Evolutionary conservation across 495 filamentous ascomycete species (phyloP).

Genomic region (Poronia punctata): DNA sequence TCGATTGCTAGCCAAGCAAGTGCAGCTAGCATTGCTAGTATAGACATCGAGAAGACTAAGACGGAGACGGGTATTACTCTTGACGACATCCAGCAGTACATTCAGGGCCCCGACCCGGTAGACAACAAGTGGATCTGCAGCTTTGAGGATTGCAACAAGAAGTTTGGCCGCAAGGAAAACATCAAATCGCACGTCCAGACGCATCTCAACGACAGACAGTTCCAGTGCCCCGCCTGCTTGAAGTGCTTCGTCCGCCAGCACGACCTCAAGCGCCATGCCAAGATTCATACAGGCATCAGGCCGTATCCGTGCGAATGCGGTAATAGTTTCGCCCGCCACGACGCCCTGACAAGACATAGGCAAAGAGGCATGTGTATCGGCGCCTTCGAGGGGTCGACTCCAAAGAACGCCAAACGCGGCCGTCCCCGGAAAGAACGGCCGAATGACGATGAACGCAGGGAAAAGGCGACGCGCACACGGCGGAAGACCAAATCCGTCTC

Average conservation of each 20-base stretch:
- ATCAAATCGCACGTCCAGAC: slow-evolving; percentile 97
- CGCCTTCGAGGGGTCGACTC: slow-evolving; percentile 75
- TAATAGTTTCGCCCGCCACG: slow-evolving; percentile 84
- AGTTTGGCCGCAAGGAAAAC: slow-evolving; percentile 91
- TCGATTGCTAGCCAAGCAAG: slow-evolving; percentile 42
- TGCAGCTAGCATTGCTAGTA: slow-evolving; percentile 47
- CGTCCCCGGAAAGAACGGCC: slow-evolving; percentile 41
- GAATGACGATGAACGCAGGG: slow-evolving; percentile 55
- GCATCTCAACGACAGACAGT: slow-evolving; percentile 91
- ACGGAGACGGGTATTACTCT: slow-evolving; percentile 69
- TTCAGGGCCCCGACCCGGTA: slow-evolving; percentile 66
- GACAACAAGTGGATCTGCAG: slow-evolving; percentile 82
- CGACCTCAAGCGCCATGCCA: slow-evolving; percentile 92
- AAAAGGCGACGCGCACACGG: slow-evolving; percentile 52
- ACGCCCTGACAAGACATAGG: slow-evolving; percentile 87
- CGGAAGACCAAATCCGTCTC: slow-evolving; percentile 45
- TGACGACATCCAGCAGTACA: slow-evolving; percentile 81
- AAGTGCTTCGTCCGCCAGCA: slow-evolving; percentile 96
- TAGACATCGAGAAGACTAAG: slow-evolving; percentile 50
- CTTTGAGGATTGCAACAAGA: slow-evolving; percentile 71
- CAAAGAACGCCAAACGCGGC: slow-evolving; percentile 47
- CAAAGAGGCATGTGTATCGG: slow-evolving; percentile 94
- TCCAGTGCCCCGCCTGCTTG: slow-evolving; percentile 75
- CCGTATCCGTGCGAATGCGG: slow-evolving; percentile 88
- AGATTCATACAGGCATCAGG: slow-evolving; percentile 91